Evolutionary conservation across 345 rosid species (phyloP), one percentile per base, ranked within the genome.

Genomic region (Arabis alpina): DNA sequence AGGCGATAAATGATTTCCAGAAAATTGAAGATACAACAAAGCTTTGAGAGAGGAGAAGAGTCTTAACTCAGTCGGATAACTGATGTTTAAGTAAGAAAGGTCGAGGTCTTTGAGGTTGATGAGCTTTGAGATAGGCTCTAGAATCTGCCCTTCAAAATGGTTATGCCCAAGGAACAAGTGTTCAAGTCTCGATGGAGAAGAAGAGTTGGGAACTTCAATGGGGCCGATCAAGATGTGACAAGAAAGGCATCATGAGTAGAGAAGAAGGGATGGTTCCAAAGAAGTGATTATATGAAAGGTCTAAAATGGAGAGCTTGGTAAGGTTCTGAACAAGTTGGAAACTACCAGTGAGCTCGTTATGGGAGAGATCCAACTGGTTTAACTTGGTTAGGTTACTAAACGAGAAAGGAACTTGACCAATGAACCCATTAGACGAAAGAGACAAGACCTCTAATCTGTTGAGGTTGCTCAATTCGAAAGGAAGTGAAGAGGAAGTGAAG

Each of bases 361-460:
- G 23, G 23, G 23, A 19, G 60, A 70, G 42, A 6, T 59, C 10
- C 28, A 70, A 50, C 3, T 34, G 6, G 6, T 9, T 19, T 9
- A 67, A 34, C 30, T 0, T 0, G 2, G 10, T 15, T 0, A 69
- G 6, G 32, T 58, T 59, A 69, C 50, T 69, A 37, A 58, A 3
- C 5, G 50, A 37, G 28, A 57, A 57, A 57, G 73, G 73, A 2
- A 68, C 54, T 55, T 68, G 63, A 9, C 63, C 64, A 0, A n/a
- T 6, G 4, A 68, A 68, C 25, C 65, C 5, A 11, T 11, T 6
- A 48, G 49, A 57, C 41, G 64, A 10, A 48, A 68, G 64, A 57
- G 44, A 57, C 39, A 68, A 47, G 28, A 68, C 73, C 57, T 68
- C 56, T 57, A 57, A 14, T 57, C 2, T 68, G 36, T 36, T 68